Evolutionary conservation across 1,284 basidiomycete genomes (phyloP), one percentile per base, ranked within the genome.

Genomic region (Puccinia novopanici): DNA sequence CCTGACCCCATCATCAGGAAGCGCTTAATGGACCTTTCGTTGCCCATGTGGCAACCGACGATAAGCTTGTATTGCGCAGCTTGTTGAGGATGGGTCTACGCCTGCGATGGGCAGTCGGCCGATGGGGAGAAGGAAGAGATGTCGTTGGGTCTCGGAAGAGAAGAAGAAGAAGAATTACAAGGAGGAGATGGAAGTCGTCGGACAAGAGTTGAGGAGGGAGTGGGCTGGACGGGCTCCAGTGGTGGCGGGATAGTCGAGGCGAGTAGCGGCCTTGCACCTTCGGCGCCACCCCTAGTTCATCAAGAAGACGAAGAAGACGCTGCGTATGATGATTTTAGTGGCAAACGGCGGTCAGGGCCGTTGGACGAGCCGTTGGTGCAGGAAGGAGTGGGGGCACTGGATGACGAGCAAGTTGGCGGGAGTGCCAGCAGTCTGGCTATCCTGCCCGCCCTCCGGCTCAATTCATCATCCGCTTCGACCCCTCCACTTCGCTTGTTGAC

Each of bases 391-490:
- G 19, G 24, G 12, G 3, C 15, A 22, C 5, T 68, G 6, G 42
- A 68, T 24, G 67, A 52, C 42, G 3, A 17, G 3, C 42, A 22
- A 15, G 67, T 68, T 0, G 67, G 72, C 30, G 22, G 22, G 40
- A 61, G 19, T 13, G 40, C 27, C 0, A 22, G 22, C 22, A 30
- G 19, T 27, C 45, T 59, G 3, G 40, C 55, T 13, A 40, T 59
- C 22, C 40, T 74, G 22, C 72, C 72, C 24, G 72, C 72, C 72
- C 72, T 1, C 45, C 72, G 0, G 55, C 45, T 34, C 48, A 72
- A 40, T 72, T 72, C 52, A 72, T 72, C 70, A 72, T 72, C 50
- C 45, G 70, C 45, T 72, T 72, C 70, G 70, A 72, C 30, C 70
- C 42, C 27, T 48, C 48, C 17, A 50, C 48, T 3, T 24, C 42